Evolutionary conservation across 345 rosid species (phyloP).

Genomic region (Psidium friedrichsthalianum): DNA sequence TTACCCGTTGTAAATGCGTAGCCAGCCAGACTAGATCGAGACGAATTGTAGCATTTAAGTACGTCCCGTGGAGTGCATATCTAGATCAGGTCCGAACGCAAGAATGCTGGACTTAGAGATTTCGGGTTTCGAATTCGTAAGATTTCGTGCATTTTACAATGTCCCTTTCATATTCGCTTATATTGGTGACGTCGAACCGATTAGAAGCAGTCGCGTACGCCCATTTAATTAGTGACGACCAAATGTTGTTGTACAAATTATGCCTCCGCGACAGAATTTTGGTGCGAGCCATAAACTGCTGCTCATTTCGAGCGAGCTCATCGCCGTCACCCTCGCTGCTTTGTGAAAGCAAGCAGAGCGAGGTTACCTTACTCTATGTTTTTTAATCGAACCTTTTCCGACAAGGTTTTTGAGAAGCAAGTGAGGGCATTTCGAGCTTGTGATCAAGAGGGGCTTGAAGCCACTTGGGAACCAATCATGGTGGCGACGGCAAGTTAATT

Average conservation of each 20-base stretch:
- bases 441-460: neutral
- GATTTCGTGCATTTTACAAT: neutral
- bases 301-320: neutral
- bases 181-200: fast-evolving
- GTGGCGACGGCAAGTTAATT: fast-evolving
- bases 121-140: too few relatives aligned
- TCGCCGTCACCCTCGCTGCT: fast-evolving
- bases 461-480: neutral
- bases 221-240: neutral
- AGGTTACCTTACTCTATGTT: neutral
- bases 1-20: neutral
- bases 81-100: neutral
- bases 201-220: neutral
- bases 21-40: neutral
- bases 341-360: neutral
- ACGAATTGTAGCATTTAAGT: neutral
- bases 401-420: neutral
- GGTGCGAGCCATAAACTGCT: neutral
- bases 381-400: neutral
- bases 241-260: neutral
- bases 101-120: neutral
- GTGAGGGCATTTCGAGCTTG: neutral
- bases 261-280: fast-evolving
- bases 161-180: neutral
- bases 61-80: neutral